Conservation (phyloP, 306 rosid species). For the Trifolium fragiferum region DNA sequence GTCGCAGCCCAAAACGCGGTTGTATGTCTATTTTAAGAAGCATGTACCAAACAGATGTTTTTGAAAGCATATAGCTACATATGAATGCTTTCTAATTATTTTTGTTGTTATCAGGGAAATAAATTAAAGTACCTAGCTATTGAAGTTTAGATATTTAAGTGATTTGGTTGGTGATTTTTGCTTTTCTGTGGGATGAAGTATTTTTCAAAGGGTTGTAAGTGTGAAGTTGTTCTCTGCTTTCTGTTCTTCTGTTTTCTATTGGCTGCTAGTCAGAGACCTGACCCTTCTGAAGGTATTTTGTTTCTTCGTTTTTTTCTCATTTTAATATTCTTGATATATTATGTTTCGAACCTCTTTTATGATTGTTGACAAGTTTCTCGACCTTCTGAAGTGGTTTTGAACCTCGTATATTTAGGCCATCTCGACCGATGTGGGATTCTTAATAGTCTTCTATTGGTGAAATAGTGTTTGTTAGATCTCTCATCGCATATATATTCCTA, state of each 20-base stretch:
- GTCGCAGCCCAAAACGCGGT: too few relatives aligned
- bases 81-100: constrained; percentile 8
- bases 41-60: too few relatives aligned
- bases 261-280: constrained; percentile 50
- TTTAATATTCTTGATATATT: neutral
- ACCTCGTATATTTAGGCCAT: too few relatives aligned
- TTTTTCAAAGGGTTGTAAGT: constrained; percentile 53
- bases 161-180: constrained; percentile 35
- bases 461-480: neutral
- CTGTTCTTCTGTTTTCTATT: constrained; percentile 54
- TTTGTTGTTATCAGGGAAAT: constrained; percentile 51
- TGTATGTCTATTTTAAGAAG: too few relatives aligned
- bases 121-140: neutral
- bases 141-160: too few relatives aligned
- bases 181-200: constrained; percentile 48
- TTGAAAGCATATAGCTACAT: neutral
- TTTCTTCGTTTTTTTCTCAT: neutral
- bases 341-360: neutral
- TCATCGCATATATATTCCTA: neutral
- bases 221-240: constrained; percentile 47
- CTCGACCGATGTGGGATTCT: too few relatives aligned
- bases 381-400: too few relatives aligned
- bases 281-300: constrained; percentile 71
- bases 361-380: neutral
- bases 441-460: neutral